Evolutionary conservation across 2,329 filamentous ascomycete genomes (phyloP).

Genomic region (Periconia sp.): DNA sequence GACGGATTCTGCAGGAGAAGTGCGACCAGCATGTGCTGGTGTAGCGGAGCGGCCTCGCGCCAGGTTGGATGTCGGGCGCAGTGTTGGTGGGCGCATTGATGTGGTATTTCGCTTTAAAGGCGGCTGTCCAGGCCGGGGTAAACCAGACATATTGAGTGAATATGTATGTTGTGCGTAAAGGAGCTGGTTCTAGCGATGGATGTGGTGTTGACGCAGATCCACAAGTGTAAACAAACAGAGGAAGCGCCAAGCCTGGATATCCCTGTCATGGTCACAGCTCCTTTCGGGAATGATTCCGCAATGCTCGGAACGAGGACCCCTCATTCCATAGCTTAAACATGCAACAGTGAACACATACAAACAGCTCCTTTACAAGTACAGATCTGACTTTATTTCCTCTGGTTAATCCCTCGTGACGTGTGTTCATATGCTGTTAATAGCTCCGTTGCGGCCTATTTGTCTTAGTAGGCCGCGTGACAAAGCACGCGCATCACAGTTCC

Average conservation of each 20-base stretch:
- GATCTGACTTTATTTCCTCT: not conserved
- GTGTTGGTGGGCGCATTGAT: conserved; percentile 57
- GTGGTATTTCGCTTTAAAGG: conserved; percentile 51
- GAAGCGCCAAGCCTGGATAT: conserved; percentile 9
- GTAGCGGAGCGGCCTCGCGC: conserved; percentile 55
- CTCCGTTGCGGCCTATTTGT: not conserved
- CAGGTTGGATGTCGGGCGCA: conserved; percentile 51
- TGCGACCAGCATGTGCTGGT: conserved; percentile 52
- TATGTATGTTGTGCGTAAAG: conserved; percentile 17
- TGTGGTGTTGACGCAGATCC: conserved; percentile 18
- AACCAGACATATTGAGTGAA: conserved; percentile 53
- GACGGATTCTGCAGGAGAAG: conserved; percentile 72
- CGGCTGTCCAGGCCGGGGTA: conserved; percentile 54
- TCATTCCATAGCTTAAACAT: not conserved
- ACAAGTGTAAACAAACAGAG: conserved; percentile 22
- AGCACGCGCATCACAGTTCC: not conserved
- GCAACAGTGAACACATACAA: not conserved
- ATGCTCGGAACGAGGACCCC: conserved; percentile 1
- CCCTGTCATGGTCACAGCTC: conserved; percentile 2
- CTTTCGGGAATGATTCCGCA: conserved; percentile 2
- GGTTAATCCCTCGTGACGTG: not conserved
- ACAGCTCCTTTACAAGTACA: not conserved
- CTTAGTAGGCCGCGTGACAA: not conserved
- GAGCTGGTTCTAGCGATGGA: conserved; percentile 21
- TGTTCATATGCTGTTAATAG: not conserved